Conservation (phyloP, 257 asterid genomes). For the Penstemon newberryi region DNA sequence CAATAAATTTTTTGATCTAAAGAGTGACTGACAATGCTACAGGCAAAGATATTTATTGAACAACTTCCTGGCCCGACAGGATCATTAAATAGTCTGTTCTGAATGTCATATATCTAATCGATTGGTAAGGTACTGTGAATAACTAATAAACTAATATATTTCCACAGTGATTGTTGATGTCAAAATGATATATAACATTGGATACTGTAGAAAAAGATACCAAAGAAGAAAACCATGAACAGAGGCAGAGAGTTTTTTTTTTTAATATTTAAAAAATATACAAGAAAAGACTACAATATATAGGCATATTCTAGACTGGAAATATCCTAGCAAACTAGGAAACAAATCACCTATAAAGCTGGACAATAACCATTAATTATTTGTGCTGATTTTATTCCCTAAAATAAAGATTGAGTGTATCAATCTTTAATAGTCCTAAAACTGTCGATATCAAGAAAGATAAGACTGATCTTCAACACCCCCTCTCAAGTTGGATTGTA, state of each 20-base stretch:
- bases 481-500: neutral
- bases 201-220: neutral
- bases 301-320: too few species aligned
- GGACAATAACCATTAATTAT: too few species aligned
- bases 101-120: neutral
- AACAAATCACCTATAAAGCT: too few species aligned
- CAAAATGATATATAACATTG: constrained; percentile 2
- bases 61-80: neutral
- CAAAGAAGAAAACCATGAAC: too few species aligned
- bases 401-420: too few species aligned
- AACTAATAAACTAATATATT: neutral
- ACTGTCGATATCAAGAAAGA: too few species aligned
- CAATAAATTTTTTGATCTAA: constrained; percentile 15
- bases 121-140: constrained; percentile 1
- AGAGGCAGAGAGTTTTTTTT: too few species aligned
- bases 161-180: neutral
- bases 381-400: too few species aligned
- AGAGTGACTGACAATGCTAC: neutral
- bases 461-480: neutral
- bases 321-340: too few species aligned
- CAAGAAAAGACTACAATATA: too few species aligned
- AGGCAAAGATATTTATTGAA: neutral
- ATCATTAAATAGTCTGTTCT: neutral
- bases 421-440: too few species aligned
- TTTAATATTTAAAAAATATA: too few species aligned